Evolutionary conservation across 2,329 filamentous ascomycete species (phyloP).

Genomic region (Aureobasidium pullulans): DNA sequence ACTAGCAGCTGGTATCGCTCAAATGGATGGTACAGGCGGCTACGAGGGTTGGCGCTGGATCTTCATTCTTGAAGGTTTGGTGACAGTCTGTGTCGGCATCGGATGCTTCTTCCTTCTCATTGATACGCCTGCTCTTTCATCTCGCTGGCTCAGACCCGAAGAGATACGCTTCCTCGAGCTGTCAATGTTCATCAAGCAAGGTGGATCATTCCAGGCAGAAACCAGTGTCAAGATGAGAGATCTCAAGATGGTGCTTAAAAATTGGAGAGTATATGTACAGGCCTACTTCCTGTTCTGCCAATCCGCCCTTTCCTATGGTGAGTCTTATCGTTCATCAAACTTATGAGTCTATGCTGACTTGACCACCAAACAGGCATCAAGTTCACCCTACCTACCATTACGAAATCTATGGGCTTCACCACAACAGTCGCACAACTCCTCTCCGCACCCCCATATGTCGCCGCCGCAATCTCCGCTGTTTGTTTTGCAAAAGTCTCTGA

Average conservation of each 20-base stretch:
- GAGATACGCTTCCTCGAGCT: conserved; percentile 18
- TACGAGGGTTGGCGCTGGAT: conserved; percentile 34
- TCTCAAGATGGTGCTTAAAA: conserved; percentile 19
- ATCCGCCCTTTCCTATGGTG: neutral
- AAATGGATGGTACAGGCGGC: conserved; percentile 36
- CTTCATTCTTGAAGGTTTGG: conserved; percentile 49
- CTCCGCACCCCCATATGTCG: conserved; percentile 24
- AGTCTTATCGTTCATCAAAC: conserved; percentile 30
- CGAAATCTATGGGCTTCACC: conserved; percentile 20
- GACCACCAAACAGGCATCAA: conserved; percentile 8
- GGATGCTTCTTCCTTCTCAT: conserved; percentile 51
- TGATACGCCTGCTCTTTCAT: conserved; percentile 21
- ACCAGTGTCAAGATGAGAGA: conserved; percentile 19
- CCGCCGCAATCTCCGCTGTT: conserved; percentile 25
- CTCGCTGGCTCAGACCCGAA: conserved; percentile 22
- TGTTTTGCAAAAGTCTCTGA: conserved; percentile 25
- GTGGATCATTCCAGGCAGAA: conserved; percentile 19
- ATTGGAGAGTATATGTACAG: neutral
- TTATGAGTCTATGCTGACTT: conserved; percentile 16
- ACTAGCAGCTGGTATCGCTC: conserved; percentile 23
- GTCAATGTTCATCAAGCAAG: conserved; percentile 15
- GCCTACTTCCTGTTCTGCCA: neutral
- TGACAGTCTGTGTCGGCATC: conserved; percentile 48
- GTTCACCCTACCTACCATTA: neutral
- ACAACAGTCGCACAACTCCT: conserved; percentile 20